Evolutionary conservation across 768 basidiomycete genomes (phyloP), one percentile per base, ranked within the genome.

Genomic region (Lactarius quietus): DNA sequence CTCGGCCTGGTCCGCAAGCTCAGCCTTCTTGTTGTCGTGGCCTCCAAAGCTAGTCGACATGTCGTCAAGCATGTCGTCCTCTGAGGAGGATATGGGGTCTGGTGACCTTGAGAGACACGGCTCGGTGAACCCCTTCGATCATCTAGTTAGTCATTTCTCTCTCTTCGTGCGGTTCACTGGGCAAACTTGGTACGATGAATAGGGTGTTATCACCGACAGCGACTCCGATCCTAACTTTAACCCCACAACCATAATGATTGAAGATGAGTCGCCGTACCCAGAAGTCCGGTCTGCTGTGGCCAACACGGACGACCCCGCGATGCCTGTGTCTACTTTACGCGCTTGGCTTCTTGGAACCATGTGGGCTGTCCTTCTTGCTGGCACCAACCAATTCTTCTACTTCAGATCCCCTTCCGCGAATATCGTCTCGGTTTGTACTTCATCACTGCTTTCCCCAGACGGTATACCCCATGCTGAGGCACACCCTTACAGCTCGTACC

Each of bases 341-440:
- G 70, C 77, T 3, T 79, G 78, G 78, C 56, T 70, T 52, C 73
- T 78, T 55, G 78, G 78, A 43, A 23, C 77, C 41, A 57, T 70
- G 29, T 86, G 83, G 81, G 78, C 86, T 0, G 76, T 87, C 67
- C 17, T 92, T 59, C 78, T 91, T 31, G 80, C 88, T 1, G 86
- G 87, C 53, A 79, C 90, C 79, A 90, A 90, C 74, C 88, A 90
- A 70, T 89, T 89, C 76, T 89, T 89, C 74, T 86, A 82, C 74
- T 84, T 89, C 69, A 83, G 88, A 39, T 89, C 83, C 71, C 88
- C 87, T 10, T 74, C 78, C 8, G 74, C 78, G 33, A 20, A 29
- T 6, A 59, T 81, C 20, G 1, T 1, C 1, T 1, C 41, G 6
- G 58, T 48, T 14, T 3, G 58, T 38, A 20, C 28, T 41, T 9